These are phyloP conservation scores for Aspergillus clavatus DNA, from an alignment of 2,329 filamentous ascomycete species.

Conservation along the genomic window DNA sequence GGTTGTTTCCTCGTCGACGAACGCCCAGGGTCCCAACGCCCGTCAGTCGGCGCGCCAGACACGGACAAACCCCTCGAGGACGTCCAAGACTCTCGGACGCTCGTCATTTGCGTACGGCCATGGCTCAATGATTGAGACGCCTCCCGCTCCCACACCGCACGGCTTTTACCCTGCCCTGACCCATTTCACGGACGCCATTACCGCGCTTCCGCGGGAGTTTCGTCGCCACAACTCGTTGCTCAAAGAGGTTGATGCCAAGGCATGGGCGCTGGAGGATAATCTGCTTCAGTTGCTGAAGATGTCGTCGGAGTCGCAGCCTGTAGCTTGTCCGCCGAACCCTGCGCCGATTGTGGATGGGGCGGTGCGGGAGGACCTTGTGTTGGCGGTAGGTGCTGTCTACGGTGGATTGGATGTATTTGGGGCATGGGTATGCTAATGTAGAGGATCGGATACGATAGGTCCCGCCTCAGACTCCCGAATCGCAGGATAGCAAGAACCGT, in stretches of 20 bases:
- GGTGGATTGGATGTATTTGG: not conserved
- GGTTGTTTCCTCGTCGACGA: slow-evolving; percentile 24
- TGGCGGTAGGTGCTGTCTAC: slow-evolving; percentile 21
- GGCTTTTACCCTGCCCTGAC: slow-evolving; percentile 62
- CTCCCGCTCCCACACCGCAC: slow-evolving; percentile 33
- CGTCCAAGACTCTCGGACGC: slow-evolving; percentile 42
- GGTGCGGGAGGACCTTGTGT: slow-evolving; percentile 31
- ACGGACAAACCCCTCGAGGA: slow-evolving; percentile 46
- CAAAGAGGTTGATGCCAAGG: slow-evolving; percentile 97
- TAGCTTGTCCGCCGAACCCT: slow-evolving; percentile 30
- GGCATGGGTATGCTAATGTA: not conserved
- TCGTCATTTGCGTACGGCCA: slow-evolving; percentile 39
- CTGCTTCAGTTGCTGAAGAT: slow-evolving; percentile 66
- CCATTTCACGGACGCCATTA: slow-evolving; percentile 85
- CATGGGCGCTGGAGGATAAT: slow-evolving; percentile 79
- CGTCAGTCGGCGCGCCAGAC: slow-evolving; percentile 43
- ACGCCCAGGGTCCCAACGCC: slow-evolving; percentile 26
- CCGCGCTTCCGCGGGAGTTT: slow-evolving; percentile 88
- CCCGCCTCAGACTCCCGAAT: slow-evolving; percentile 27
- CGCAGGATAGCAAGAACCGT: slow-evolving; percentile 35
- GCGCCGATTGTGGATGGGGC: slow-evolving; percentile 34
- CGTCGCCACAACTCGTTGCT: slow-evolving; percentile 92
- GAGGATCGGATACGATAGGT: slow-evolving; percentile 20
- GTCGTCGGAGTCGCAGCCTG: slow-evolving; percentile 31
- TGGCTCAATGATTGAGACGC: slow-evolving; percentile 23